These are phyloP conservation scores for Microglena sp. DNA, from an alignment of 139 green algal genomes.

Conservation along the genomic window DNA sequence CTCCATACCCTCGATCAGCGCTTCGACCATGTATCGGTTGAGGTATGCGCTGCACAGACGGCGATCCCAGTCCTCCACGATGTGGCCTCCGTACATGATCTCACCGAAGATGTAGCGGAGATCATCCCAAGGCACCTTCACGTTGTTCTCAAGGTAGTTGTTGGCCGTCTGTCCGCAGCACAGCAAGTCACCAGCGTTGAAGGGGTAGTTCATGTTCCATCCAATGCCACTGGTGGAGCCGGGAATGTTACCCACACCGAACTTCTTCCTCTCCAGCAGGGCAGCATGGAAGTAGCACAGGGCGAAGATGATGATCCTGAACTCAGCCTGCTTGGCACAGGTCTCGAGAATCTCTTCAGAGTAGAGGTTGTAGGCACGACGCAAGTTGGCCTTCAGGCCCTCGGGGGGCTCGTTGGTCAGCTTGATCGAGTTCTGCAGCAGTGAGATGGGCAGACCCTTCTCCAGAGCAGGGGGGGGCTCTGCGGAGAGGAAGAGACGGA, in stretches of 20 bases:
- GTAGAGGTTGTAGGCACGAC: conserved; percentile 71
- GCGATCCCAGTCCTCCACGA: conserved; percentile 89
- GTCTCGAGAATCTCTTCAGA: conserved; percentile 79
- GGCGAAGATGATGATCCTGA: conserved; percentile 77
- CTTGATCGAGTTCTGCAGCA: conserved; percentile 88
- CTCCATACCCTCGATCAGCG: conserved; percentile 69
- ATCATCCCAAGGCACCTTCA: conserved; percentile 81
- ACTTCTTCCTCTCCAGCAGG: conserved; percentile 90
- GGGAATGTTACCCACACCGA: conserved; percentile 82
- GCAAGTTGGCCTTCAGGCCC: conserved; percentile 48
- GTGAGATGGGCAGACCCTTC: conserved; percentile 64
- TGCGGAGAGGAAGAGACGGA: conserved; percentile 85
- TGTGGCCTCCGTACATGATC: conserved; percentile 94
- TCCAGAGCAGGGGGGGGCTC: conserved; percentile 80
- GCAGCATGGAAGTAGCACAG: conserved; percentile 87
- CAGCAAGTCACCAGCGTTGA: conserved; percentile 84
- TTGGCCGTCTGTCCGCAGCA: conserved; percentile 71
- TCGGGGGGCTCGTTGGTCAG: conserved; percentile 85
- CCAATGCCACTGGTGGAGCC: conserved; percentile 65
- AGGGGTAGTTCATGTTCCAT: conserved; percentile 96
- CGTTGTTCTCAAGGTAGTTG: conserved; percentile 87
- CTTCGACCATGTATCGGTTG: conserved; percentile 64
- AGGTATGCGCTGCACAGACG: conserved; percentile 56
- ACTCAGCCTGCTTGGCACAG: conserved; percentile 76
- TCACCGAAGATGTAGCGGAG: conserved; percentile 89